phyloP scores from a whole-genome alignment of 1,139 yeast genomes.

The Candida pseudoviswanathii region DNA sequence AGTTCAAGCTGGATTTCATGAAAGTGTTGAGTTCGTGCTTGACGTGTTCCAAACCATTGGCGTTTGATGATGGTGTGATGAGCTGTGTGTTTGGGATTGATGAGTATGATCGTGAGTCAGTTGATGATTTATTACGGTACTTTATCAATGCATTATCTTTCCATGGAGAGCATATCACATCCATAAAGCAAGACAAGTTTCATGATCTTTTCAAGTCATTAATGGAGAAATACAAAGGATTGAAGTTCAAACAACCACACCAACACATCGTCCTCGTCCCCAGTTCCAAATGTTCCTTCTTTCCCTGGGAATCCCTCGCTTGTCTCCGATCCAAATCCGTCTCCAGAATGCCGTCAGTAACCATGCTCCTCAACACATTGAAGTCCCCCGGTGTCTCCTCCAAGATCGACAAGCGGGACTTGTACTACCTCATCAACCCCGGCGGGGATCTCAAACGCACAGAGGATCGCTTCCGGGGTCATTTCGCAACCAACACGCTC shows the following conservation, averaged over 20 bases:
- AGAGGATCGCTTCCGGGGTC: constrained; percentile 56
- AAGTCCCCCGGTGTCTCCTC: constrained; percentile 13
- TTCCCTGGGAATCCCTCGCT: constrained; percentile 90
- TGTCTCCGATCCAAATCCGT: constrained; percentile 56
- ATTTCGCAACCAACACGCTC: constrained; percentile 37
- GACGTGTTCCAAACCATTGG: constrained; percentile 33
- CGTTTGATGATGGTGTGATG: constrained; percentile 52
- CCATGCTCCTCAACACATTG: constrained; percentile 47
- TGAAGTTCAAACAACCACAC: constrained; percentile 9
- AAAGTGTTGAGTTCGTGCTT: constrained; percentile 32
- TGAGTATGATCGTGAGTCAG: constrained; percentile 10
- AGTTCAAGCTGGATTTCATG: constrained; percentile 42
- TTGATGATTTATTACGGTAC: constrained; percentile 65
- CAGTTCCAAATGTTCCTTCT: constrained; percentile 58
- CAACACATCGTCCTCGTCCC: constrained; percentile 71
- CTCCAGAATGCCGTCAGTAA: constrained; percentile 75
- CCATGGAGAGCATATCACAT: constrained; percentile 67
- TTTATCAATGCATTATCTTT: constrained; percentile 60
- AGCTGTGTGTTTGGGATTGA: constrained; percentile 56
- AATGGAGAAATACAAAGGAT: constrained; percentile 44
- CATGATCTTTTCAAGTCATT: constrained; percentile 27
- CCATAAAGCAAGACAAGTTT: constrained; percentile 58
- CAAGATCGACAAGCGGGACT: constrained; percentile 17
- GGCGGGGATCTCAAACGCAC: constrained; percentile 75
- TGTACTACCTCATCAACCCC: constrained; percentile 75